These are phyloP conservation scores for Fusarium sambucinum DNA, from an alignment of 2,329 filamentous ascomycete species.

Conservation along the genomic window DNA sequence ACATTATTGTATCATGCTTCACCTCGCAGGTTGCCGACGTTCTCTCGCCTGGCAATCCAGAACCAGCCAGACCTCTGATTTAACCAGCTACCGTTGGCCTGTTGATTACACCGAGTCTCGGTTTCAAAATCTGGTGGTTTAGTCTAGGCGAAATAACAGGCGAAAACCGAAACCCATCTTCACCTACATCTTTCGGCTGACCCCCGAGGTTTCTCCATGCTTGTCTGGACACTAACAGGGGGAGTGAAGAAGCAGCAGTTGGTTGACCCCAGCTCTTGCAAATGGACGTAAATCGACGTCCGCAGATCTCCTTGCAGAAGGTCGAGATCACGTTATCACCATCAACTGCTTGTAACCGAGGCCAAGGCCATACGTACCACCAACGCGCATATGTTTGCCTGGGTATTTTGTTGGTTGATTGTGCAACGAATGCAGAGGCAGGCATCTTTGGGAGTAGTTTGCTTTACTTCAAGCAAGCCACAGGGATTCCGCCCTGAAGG, in stretches of 20 bases:
- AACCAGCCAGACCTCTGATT: neutral
- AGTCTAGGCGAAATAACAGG: neutral
- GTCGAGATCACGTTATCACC: constrained; percentile 44
- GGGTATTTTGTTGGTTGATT: constrained; percentile 20
- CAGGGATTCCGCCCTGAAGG: constrained; percentile 26
- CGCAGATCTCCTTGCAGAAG: constrained; percentile 38
- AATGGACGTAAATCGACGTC: constrained; percentile 19
- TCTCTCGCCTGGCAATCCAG: neutral
- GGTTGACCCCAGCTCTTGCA: constrained; percentile 16
- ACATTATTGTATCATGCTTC: neutral
- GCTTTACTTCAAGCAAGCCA: constrained; percentile 37
- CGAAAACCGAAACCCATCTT: neutral
- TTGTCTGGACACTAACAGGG: neutral
- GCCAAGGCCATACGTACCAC: constrained; percentile 8
- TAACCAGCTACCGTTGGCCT: neutral
- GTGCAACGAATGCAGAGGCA: constrained; percentile 14
- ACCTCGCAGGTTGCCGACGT: neutral
- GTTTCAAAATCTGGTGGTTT: constrained; percentile 9
- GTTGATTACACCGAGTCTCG: neutral
- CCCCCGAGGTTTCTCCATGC: neutral
- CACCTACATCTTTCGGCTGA: neutral
- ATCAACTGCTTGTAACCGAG: constrained; percentile 20
- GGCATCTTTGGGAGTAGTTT: constrained; percentile 27
- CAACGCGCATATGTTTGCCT: constrained; percentile 25
- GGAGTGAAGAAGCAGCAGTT: constrained; percentile 13